Evolutionary conservation across 331 rosid genomes (phyloP), one percentile per base, ranked within the genome.

Genomic region (Dryas integrifolia): DNA sequence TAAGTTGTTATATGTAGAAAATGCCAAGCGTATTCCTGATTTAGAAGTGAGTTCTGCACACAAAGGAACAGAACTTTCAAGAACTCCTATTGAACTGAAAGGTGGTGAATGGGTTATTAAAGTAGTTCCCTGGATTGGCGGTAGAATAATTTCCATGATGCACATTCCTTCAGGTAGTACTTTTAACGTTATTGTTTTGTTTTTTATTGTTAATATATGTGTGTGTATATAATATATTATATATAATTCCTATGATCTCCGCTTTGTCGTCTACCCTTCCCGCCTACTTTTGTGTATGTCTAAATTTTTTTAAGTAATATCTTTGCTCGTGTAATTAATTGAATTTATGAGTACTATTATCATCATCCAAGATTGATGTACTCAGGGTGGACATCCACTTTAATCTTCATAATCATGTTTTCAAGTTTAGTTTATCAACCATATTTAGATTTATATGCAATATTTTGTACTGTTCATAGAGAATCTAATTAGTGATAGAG

Each of bases 61-160:
- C 57, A 85, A 87, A 78, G 97, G 97, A 72, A 71, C 47, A 51
- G 86, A 82, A 53, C 88, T 90, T 65, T 85, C 90, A 49, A 80
- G 77, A 76, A 82, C 81, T 76, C 97, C 97, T 70, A 71, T 89
- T 81, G 97, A 93, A 81, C 77, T 93, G 84, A 90, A 85, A 81
- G 87, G 87, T 69, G 81, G 85, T 41, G 80, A 79, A 63, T 93
- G 98, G 98, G 70, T 45, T 83, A 78, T 88, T 65, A 81, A 93
- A 83, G 80, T 87, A 49, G 89, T 90, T 79, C 97, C 97, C 60
- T 89, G 98, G 98, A 90, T 88, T 79, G 97, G 98, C 47, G 98
- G 98, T 57, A 84, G 98, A 90, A 89, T 93, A 55, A 82, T 90
- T 74, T 90, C 98, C 72, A 93, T 90, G 97, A 77, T 65, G 69